phyloP scores from a whole-genome alignment of 129 eudicot genomes.

The Saposhnikovia divaricata region DNA sequence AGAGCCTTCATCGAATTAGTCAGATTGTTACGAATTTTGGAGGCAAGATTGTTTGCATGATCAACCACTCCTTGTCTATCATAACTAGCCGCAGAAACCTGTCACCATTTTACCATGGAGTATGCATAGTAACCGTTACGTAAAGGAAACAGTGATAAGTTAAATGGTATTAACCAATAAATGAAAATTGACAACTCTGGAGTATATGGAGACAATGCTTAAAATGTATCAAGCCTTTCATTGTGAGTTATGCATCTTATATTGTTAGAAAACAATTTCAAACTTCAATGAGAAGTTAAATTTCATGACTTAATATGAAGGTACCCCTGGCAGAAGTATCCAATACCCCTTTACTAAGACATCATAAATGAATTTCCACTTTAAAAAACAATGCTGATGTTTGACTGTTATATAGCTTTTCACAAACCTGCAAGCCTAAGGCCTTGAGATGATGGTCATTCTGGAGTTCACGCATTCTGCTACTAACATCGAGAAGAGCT shows the following conservation, averaged over 20 bases:
- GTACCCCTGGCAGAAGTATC: background rate
- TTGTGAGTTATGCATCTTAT: background rate
- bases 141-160: background rate
- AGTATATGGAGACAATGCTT: background rate
- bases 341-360: background rate
- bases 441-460: slow-evolving; percentile 77
- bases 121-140: background rate
- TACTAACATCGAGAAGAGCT: slow-evolving; percentile 91
- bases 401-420: background rate
- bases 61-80: slow-evolving; percentile 86
- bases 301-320: background rate
- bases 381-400: background rate
- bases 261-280: background rate
- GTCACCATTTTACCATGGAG: background rate
- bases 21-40: slow-evolving; percentile 70
- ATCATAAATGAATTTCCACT: background rate
- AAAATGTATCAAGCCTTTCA: background rate
- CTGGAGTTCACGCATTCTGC: slow-evolving; percentile 91
- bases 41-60: slow-evolving; percentile 87
- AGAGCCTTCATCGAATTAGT: slow-evolving; percentile 75
- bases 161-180: background rate
- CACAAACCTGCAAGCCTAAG: slow-evolving; percentile 63
- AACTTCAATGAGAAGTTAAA: background rate
- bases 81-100: slow-evolving; percentile 85
- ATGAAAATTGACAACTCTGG: background rate